These are phyloP conservation scores for Oligophagozyma castellii DNA, from an alignment of 1,139 yeast species.

Conservation along the genomic window DNA sequence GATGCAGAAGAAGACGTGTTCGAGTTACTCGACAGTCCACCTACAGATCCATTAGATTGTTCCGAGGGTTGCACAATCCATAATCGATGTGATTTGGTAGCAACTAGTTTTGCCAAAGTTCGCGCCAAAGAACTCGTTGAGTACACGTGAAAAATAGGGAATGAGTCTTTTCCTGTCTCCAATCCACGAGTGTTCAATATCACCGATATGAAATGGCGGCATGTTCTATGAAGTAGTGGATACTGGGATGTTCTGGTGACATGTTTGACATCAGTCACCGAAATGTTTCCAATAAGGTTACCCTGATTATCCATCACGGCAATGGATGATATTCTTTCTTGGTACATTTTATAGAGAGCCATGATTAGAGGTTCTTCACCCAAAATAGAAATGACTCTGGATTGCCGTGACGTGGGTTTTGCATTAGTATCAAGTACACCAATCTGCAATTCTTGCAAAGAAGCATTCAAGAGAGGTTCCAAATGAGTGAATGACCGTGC, in stretches of 20 bases:
- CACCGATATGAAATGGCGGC: slow-evolving; percentile 76
- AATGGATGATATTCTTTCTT: slow-evolving; percentile 70
- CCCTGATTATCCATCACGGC: slow-evolving; percentile 83
- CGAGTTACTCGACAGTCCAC: slow-evolving; percentile 4
- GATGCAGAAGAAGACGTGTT: slow-evolving; percentile 8
- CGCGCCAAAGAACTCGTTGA: slow-evolving; percentile 68
- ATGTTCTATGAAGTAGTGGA: slow-evolving; percentile 64
- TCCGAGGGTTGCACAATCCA: slow-evolving; percentile 70
- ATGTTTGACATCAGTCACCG: slow-evolving; percentile 83
- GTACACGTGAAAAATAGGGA: slow-evolving; percentile 90
- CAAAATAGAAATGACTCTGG: slow-evolving; percentile 54
- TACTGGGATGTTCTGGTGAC: slow-evolving; percentile 79
- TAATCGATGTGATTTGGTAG: slow-evolving; percentile 83
- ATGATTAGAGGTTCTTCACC: slow-evolving; percentile 83
- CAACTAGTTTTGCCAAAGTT: slow-evolving; percentile 87
- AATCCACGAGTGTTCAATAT: slow-evolving; percentile 80
- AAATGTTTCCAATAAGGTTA: slow-evolving; percentile 75
- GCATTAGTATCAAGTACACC: slow-evolving; percentile 21
- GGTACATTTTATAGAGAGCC: slow-evolving; percentile 76
- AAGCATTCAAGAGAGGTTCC: slow-evolving; percentile 55
- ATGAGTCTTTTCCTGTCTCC: slow-evolving; percentile 77
- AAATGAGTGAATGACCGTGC: slow-evolving; percentile 72
- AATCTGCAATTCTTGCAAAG: slow-evolving; percentile 26
- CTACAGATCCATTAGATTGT: slow-evolving; percentile 3
- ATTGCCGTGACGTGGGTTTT: slow-evolving; percentile 21